Evolutionary conservation across 1,284 basidiomycete genomes (phyloP).

Genomic region (Ceratobasidium sp.): DNA sequence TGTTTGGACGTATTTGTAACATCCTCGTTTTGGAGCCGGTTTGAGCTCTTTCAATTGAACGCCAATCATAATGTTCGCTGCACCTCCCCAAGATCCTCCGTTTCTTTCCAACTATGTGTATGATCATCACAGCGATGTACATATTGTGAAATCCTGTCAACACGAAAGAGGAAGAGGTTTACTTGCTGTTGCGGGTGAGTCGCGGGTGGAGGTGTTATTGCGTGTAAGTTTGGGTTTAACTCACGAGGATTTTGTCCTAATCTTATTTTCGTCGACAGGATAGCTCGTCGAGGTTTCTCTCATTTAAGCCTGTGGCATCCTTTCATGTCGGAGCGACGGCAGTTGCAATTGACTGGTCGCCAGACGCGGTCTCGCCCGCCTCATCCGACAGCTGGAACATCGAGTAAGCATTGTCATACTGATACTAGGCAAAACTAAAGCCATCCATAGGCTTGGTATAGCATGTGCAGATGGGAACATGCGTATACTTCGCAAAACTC

Average conservation of each 20-base stretch:
- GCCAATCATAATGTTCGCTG: conserved; percentile 22
- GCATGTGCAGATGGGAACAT: conserved; percentile 72
- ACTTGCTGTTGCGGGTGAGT: conserved; percentile 71
- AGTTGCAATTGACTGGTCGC: conserved; percentile 79
- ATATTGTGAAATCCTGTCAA: conserved; percentile 33
- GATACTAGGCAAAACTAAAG: conserved; percentile 15
- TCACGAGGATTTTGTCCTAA: conserved; percentile 36
- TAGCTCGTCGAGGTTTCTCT: conserved; percentile 51
- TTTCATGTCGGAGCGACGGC: conserved; percentile 75
- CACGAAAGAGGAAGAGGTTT: conserved; percentile 46
- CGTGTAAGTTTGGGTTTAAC: conserved; percentile 55
- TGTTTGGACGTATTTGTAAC: conserved; percentile 30
- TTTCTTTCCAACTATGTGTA: conserved; percentile 29
- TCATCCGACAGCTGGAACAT: conserved; percentile 64
- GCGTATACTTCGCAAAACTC: conserved; percentile 58
- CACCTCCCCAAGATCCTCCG: conserved; percentile 13
- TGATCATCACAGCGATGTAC: conserved; percentile 34
- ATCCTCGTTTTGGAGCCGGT: not conserved
- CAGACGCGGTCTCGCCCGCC: conserved; percentile 67
- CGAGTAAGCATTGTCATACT: conserved; percentile 58
- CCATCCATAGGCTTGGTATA: conserved; percentile 63
- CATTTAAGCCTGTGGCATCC: conserved; percentile 62
- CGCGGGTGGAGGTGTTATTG: conserved; percentile 70
- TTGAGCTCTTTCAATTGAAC: not conserved
- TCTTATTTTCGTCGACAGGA: conserved; percentile 38